Conservation (phyloP, 73 alveolate species). For the Tetrahymena thermophila region DNA sequence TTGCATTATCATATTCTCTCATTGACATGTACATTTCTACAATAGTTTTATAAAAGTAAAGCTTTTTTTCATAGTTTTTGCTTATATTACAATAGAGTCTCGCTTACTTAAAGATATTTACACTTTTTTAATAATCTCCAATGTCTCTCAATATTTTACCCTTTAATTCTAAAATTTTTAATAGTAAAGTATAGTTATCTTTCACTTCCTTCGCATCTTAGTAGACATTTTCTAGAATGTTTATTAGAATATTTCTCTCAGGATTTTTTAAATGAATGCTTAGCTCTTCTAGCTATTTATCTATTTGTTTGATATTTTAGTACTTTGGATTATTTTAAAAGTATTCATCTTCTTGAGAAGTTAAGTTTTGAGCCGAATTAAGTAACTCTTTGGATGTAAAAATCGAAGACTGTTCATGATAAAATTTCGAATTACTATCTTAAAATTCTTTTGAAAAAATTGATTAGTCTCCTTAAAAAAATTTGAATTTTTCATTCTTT, state of each 20-base stretch:
- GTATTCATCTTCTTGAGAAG: background rate
- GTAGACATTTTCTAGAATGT: background rate
- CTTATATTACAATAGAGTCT: background rate
- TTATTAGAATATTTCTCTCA: background rate
- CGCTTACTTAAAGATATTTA: background rate
- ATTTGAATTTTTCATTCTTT: background rate
- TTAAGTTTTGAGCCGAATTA: background rate
- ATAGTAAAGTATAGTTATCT: background rate
- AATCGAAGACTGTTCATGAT: background rate
- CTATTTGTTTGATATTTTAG: background rate
- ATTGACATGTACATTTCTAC: background rate
- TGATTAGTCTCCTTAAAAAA: background rate
- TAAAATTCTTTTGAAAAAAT: background rate
- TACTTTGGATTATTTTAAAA: background rate
- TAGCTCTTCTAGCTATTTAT: background rate
- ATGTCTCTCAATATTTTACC: background rate
- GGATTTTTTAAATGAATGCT: background rate
- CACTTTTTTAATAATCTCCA: background rate
- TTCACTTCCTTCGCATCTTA: background rate
- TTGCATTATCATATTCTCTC: slow-evolving; percentile 25
- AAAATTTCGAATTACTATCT: background rate
- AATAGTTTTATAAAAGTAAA: background rate
- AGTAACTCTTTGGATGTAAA: background rate
- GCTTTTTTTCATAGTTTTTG: background rate
- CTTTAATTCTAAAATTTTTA: background rate